Evolutionary conservation across 2,329 filamentous ascomycete species (phyloP), one percentile per base, ranked within the genome.

Genomic region (Alternaria triticina): DNA sequence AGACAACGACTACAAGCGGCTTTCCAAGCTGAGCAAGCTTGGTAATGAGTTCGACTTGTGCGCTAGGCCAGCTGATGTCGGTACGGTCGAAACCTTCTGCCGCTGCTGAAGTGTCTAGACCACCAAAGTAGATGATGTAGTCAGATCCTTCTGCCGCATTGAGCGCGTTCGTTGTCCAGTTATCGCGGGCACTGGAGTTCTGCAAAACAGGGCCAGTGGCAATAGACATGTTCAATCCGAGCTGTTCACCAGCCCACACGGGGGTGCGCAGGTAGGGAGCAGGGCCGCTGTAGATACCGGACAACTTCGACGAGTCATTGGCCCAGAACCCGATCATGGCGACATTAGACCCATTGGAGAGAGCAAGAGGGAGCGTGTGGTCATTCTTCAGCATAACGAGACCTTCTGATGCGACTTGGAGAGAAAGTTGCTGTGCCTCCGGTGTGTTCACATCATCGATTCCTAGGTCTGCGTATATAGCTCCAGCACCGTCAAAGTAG

Each of bases 311-410:
- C 0, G 86, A 86, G 7, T 85, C 85, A 55, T 87, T 87, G 3
- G 85, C 87, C 83, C 87, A 90, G 50, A 83, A 83, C 0, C 88
- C 88, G 27, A 90, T 79, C 46, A 90, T 77, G 0, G 86, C 87
- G 4, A 90, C 79, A 7, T 77, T 82, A 10, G 76, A 75, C 45
- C 76, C 78, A 3, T 73, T 76, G 15, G 68, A 74, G 5, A 81
- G 70, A 4, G 73, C 52, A 5, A 87, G 72, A 0, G 86, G 86
- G 1, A 87, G 74, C 0, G 77, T 73, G 0, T 61, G 47, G 52
- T 86, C 83, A 62, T 87, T 87, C 74, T 87, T 87, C 12, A 87
- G 77, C 54, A 87, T 74, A 44, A 83, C 76, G 54, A 84, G 83
- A 8, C 82, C 79, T 71, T 84, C 79, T 20, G 81, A 76, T 22